A percentile compares a stretch with the other conserved stretches of the same genome.
Conservation (phyloP, 371 early-diverging fungal species). For the Mortierella sp. region DNA sequence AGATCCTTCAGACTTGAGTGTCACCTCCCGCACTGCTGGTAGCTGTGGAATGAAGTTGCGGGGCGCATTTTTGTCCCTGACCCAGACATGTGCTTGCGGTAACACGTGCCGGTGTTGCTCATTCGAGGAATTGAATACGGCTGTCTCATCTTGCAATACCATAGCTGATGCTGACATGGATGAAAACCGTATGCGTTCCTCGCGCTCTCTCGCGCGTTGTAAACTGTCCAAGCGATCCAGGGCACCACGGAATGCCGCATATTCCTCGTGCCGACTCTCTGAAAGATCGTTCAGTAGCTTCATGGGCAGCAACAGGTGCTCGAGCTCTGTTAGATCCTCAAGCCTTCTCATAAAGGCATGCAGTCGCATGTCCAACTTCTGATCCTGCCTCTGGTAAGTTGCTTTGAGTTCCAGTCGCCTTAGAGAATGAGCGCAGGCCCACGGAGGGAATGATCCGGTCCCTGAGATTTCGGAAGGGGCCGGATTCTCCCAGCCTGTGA, state of each 20-base stretch:
- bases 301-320: constrained; percentile 12
- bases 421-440: constrained; percentile 22
- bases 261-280: constrained; percentile 18
- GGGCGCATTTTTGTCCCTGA: constrained; percentile 1
- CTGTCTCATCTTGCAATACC: not conserved
- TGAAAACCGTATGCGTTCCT: not conserved
- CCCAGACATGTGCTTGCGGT: constrained; percentile 1
- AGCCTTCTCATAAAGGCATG: constrained; percentile 29
- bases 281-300: constrained; percentile 30
- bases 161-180: not conserved
- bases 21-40: constrained; percentile 25
- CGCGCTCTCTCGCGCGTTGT: constrained; percentile 2
- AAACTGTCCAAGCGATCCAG: constrained; percentile 16
- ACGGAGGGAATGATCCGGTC: constrained; percentile 3
- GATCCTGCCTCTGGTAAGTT: constrained; percentile 13
- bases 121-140: not conserved
- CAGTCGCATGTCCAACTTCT: constrained; percentile 14
- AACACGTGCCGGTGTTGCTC: not conserved
- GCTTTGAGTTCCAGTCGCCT: constrained; percentile 20
- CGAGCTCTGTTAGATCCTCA: constrained; percentile 15
- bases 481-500: constrained; percentile 7
- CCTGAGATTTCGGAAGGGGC: not conserved
- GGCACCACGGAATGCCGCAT: constrained; percentile 11
- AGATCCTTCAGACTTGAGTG: not conserved
- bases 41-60: constrained; percentile 23